Evolutionary conservation across 768 basidiomycete genomes (phyloP).

Genomic region (Lactarius sanguifluus): DNA sequence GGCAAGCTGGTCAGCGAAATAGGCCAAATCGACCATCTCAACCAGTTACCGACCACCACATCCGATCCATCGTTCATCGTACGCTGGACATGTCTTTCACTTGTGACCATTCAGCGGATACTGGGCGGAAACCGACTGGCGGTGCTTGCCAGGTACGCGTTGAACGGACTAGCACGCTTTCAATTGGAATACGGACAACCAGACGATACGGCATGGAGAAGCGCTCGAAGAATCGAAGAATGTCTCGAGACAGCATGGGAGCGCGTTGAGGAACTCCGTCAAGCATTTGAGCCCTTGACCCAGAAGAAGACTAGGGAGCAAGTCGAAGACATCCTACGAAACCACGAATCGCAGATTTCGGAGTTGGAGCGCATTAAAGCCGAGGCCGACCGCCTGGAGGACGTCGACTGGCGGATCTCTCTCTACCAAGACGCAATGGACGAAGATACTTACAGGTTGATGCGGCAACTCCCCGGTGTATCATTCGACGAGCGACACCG

Average conservation of each 20-base stretch:
- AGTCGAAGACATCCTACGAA: background rate
- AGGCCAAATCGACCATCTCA: background rate
- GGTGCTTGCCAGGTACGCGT: background rate
- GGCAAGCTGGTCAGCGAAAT: background rate
- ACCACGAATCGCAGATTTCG: background rate
- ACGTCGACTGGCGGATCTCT: background rate
- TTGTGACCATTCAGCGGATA: constrained; percentile 16
- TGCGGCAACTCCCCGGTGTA: background rate
- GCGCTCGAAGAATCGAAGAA: background rate
- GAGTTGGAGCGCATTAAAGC: background rate
- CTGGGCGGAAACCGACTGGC: background rate
- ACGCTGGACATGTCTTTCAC: constrained; percentile 25
- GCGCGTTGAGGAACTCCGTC: background rate
- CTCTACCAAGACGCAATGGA: background rate
- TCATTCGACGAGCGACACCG: background rate
- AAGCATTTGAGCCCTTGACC: background rate
- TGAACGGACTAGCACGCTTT: background rate
- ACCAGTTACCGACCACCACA: background rate
- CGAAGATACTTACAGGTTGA: background rate
- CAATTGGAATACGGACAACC: background rate
- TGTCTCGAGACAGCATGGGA: background rate
- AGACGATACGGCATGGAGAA: background rate
- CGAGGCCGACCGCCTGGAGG: background rate
- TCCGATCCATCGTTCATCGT: background rate
- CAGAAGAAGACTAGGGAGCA: background rate